Evolutionary conservation across 805 yeast species (phyloP).

Genomic region (Monosporozyma yasuniensis): DNA sequence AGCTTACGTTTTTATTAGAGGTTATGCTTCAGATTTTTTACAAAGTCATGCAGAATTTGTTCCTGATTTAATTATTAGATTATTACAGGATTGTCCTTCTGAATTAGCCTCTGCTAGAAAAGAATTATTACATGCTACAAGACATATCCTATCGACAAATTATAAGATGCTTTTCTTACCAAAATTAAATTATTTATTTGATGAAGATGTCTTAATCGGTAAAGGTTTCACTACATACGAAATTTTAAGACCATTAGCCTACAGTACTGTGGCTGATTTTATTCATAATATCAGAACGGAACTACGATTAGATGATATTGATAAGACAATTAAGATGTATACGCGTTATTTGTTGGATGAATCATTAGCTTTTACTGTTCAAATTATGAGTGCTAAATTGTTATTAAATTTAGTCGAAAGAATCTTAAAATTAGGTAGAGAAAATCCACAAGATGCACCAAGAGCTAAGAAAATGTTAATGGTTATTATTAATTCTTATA

Average conservation of each 20-base stretch:
- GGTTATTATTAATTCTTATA: slow-evolving; percentile 80
- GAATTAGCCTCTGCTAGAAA: slow-evolving; percentile 86
- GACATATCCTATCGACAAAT: slow-evolving; percentile 90
- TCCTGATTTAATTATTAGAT: slow-evolving; percentile 78
- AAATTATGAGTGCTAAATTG: slow-evolving; percentile 91
- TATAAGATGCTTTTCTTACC: slow-evolving; percentile 76
- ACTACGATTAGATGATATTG: slow-evolving; percentile 69
- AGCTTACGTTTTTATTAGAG: slow-evolving; percentile 84
- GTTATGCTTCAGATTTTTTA: slow-evolving; percentile 60
- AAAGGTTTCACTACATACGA: slow-evolving; percentile 88
- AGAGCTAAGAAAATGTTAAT: slow-evolving; percentile 59
- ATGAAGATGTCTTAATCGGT: slow-evolving; percentile 82
- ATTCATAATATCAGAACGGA: slow-evolving; percentile 86
- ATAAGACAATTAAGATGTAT: slow-evolving; percentile 79
- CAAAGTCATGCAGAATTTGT: slow-evolving; percentile 50
- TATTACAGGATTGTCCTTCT: slow-evolving; percentile 91
- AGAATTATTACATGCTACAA: slow-evolving; percentile 84
- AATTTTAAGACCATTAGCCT: slow-evolving; percentile 85
- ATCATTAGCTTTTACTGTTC: slow-evolving; percentile 78
- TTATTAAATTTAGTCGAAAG: slow-evolving; percentile 82
- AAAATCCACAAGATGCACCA: slow-evolving; percentile 67
- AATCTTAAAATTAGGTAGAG: slow-evolving; percentile 54
- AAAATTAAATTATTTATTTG: slow-evolving; percentile 74
- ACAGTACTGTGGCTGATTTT: slow-evolving; percentile 90
- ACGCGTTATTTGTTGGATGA: slow-evolving; percentile 74